Conservation (phyloP, 176 grass and related monocot species). For the Oryza glumipatula region DNA sequence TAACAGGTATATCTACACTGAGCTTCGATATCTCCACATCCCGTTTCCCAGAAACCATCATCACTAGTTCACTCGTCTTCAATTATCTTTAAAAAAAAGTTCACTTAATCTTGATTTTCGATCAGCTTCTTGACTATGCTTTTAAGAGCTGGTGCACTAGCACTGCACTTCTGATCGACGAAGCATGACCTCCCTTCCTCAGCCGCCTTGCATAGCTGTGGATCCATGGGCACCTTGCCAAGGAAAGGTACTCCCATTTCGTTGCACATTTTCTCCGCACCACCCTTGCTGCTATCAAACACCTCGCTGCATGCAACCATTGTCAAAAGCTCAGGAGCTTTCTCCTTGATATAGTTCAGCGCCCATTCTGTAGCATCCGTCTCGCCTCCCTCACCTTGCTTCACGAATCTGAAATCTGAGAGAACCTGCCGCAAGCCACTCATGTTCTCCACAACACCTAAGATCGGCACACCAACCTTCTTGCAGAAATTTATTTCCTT, state of each 20-base stretch:
- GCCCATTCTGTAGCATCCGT: constrained; percentile 60
- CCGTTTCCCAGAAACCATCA: neutral
- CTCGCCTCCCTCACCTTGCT: constrained; percentile 48
- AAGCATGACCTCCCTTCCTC: constrained; percentile 98
- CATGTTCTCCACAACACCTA: constrained; percentile 83
- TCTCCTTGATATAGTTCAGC: constrained; percentile 63
- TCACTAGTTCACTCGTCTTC: constrained; percentile 23
- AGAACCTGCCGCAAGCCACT: constrained; percentile 67
- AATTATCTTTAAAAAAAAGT: neutral
- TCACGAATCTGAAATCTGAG: constrained; percentile 62
- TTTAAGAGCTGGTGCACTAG: constrained; percentile 71
- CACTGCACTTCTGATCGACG: constrained; percentile 68
- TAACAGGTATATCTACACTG: neutral
- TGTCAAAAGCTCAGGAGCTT: constrained; percentile 69
- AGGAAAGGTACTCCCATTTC: constrained; percentile 91
- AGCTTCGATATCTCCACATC: neutral
- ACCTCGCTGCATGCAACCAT: constrained; percentile 72
- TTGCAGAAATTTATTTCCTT: constrained; percentile 83
- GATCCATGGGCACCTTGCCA: constrained; percentile 92
- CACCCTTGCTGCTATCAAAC: constrained; percentile 82
- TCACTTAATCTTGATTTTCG: constrained; percentile 41
- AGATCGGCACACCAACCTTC: constrained; percentile 65
- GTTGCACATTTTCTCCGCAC: constrained; percentile 76
- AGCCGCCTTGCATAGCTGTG: constrained; percentile 78
- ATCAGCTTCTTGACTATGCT: constrained; percentile 81